Conservation (phyloP, 2,329 filamentous ascomycete species). For the Talaromyces albobiverticillius region DNA sequence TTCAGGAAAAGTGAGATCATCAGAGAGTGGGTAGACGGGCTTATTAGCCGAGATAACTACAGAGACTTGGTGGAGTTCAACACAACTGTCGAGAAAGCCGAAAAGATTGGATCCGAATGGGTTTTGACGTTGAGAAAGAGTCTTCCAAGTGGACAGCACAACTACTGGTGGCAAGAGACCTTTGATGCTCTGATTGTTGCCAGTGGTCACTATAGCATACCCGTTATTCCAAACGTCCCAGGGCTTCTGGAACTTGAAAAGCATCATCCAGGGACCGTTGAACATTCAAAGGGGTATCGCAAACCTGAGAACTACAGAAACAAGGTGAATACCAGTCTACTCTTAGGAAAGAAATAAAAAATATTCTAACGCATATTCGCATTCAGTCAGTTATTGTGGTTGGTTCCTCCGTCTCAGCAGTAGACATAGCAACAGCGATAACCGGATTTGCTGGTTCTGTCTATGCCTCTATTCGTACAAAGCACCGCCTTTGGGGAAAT, state of each 20-base stretch:
- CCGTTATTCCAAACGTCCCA: conserved; percentile 35
- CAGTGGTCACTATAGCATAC: conserved; percentile 41
- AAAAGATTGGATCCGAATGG: conserved; percentile 25
- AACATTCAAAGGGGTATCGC: conserved; percentile 38
- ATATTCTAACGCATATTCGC: background rate
- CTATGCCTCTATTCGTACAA: too few relatives aligned
- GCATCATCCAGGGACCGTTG: conserved; percentile 28
- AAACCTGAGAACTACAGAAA: conserved; percentile 34
- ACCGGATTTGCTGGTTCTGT: too few relatives aligned
- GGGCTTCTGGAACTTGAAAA: conserved; percentile 32
- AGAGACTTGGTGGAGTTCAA: conserved; percentile 44
- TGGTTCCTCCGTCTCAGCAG: conserved; percentile 27
- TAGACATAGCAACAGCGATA: conserved; percentile 28
- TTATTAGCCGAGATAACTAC: conserved; percentile 55
- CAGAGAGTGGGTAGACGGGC: conserved; percentile 53
- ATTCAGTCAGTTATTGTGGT: conserved; percentile 26
- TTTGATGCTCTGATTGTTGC: conserved; percentile 45
- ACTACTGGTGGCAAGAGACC: conserved; percentile 38
- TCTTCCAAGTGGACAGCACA: conserved; percentile 11
- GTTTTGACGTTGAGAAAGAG: conserved; percentile 27
- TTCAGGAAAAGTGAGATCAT: conserved; percentile 62
- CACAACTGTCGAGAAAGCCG: conserved; percentile 57
- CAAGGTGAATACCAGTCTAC: conserved; percentile 16
- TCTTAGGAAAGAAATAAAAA: background rate
- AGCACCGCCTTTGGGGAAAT: too few relatives aligned